phyloP scores from a whole-genome alignment of 1,284 basidiomycete genomes.

The Microbotryum intermedium region DNA sequence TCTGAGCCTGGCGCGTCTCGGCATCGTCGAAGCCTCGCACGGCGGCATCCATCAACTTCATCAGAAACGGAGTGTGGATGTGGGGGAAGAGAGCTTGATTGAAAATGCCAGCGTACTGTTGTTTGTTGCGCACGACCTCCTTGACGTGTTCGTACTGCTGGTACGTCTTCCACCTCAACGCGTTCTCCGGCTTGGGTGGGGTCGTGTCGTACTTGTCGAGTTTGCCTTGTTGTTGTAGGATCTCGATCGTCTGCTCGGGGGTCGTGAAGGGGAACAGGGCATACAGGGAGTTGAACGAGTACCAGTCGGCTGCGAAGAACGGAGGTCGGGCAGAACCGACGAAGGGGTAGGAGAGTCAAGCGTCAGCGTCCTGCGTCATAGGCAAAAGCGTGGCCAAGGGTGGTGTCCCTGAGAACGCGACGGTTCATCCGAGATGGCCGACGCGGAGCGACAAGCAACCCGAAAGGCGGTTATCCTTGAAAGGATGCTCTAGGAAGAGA shows the following conservation, averaged over 20 bases:
- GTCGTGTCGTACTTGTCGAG: conserved; percentile 24
- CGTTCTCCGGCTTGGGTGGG: neutral
- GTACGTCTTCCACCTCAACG: too few relatives aligned
- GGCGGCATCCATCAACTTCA: too few relatives aligned
- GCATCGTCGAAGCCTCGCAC: conserved; percentile 4
- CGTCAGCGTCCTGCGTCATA: too few relatives aligned
- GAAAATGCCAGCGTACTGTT: too few relatives aligned
- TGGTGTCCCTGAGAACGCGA: too few relatives aligned
- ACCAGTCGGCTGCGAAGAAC: conserved; percentile 64
- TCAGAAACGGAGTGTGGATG: conserved; percentile 12
- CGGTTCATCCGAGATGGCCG: too few relatives aligned
- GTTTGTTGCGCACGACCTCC: too few relatives aligned
- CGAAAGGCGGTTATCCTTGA: too few relatives aligned
- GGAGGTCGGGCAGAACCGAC: conserved; percentile 55
- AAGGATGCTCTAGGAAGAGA: neutral
- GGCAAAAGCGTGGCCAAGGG: too few relatives aligned
- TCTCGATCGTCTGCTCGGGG: conserved; percentile 44
- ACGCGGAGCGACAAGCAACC: too few relatives aligned
- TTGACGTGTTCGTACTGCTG: too few relatives aligned
- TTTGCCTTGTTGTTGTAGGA: conserved; percentile 44
- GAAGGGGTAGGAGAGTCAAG: neutral
- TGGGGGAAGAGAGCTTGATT: too few relatives aligned
- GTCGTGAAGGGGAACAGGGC: conserved; percentile 78
- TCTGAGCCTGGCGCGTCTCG: conserved; percentile 2
- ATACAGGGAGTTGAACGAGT: conserved; percentile 60